These are phyloP conservation scores for Seminavis robusta DNA, from an alignment of 108 stramenopile genomes.

Conservation along the genomic window DNA sequence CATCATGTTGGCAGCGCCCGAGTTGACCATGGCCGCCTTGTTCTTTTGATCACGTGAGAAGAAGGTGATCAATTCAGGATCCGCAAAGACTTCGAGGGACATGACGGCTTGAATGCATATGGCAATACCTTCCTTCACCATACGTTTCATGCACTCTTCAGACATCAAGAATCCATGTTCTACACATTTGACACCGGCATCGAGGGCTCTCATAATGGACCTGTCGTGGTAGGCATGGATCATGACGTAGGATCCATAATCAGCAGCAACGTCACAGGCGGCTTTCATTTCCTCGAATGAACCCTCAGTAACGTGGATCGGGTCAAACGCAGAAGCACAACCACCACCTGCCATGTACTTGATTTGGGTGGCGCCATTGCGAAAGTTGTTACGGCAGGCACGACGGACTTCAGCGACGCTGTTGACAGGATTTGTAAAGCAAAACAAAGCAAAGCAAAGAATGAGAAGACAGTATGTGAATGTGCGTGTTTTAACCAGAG, in stretches of 20 bases:
- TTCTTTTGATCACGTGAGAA: background rate
- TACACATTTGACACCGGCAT: background rate
- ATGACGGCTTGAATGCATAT: background rate
- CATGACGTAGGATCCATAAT: conserved; percentile 1
- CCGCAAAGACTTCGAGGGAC: background rate
- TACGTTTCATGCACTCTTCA: background rate
- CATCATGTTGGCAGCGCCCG: background rate
- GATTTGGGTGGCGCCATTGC: conserved; percentile 1
- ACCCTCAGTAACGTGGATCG: background rate
- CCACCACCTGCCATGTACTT: background rate
- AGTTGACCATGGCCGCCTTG: background rate
- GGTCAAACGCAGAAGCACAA: background rate
- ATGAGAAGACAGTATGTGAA: no score
- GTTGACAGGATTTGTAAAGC: no score
- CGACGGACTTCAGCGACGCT: background rate
- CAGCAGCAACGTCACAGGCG: background rate
- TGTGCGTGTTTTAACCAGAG: no score
- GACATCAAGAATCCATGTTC: background rate
- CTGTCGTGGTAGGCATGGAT: background rate
- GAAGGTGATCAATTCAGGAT: background rate
- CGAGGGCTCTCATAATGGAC: background rate
- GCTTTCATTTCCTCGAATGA: background rate
- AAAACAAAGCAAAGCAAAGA: no score
- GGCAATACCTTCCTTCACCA: background rate
- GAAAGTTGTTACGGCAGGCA: background rate